Conservation (phyloP, 2,329 filamentous ascomycete genomes). For the Acephala macrosclerotiorum region DNA sequence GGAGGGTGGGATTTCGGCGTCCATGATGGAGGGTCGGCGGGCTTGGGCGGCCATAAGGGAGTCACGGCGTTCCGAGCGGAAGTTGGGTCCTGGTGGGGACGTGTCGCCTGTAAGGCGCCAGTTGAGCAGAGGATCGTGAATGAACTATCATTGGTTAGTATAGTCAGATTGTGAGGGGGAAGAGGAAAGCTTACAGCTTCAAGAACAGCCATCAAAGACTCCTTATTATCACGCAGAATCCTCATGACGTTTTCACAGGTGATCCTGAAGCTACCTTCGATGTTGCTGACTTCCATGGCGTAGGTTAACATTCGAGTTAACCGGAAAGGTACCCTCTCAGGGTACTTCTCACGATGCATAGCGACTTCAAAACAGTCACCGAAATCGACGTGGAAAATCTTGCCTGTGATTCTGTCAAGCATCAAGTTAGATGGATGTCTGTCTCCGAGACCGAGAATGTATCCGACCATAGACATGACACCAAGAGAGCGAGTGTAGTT, state of each 20-base stretch:
- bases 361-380: constrained; percentile 99
- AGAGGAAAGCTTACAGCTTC: constrained; percentile 81
- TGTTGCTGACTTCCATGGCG: constrained; percentile 99
- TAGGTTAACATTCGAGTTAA: constrained; percentile 99
- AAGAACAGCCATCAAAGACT: constrained; percentile 96
- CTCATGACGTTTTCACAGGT: constrained; percentile 99
- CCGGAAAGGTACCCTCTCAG: constrained; percentile 96
- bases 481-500: constrained; percentile 97
- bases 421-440: constrained; percentile 97
- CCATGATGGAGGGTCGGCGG: constrained; percentile 74
- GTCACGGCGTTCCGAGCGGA: constrained; percentile 65
- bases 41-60: constrained; percentile 55
- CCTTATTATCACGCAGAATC: constrained; percentile 94
- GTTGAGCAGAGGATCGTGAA: constrained; percentile 97
- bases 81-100: constrained; percentile 71
- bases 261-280: constrained; percentile 97
- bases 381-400: constrained; percentile 98
- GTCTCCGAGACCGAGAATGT: constrained; percentile 95
- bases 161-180: neutral
- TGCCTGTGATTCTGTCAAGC: constrained; percentile 94
- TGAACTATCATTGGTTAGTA: constrained; percentile 70
- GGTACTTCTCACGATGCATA: constrained; percentile 99
- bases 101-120: constrained; percentile 81
- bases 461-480: constrained; percentile 99
- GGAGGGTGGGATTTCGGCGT: constrained; percentile 65